Base-by-base conservation (phyloP, 441 rosid species). In the Adansonia rubrostipa region DNA sequence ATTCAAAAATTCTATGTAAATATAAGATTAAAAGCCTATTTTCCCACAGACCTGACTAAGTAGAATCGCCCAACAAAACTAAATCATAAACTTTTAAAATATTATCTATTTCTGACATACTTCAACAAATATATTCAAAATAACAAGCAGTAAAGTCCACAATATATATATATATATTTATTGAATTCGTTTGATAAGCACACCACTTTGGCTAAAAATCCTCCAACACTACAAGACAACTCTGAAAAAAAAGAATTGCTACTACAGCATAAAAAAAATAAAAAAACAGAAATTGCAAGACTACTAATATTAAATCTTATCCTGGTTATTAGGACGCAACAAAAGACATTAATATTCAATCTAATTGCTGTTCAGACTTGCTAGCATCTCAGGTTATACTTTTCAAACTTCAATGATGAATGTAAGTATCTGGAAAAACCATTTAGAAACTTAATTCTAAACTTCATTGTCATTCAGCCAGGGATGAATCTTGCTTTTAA, bases 91-190 rank as follows among this genome's bases (percentile, higher is more conserved):
- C 24, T 14, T 50, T 48, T 51, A 70, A 50, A 70, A 14, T 24
- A 70, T 50, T 28, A 70, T 70, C 73, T 50, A 24, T 50, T 48
- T 48, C 54, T 48, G 6, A 33, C 61, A 71, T 24, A 71, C 22
- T 51, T 71, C 74, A 50, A 71, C 61, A 15, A 24, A 71, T 28
- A 15, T 54, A 53, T n/a, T 71, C 75, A 71, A 71, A 51, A 71
- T 51, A 7, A 51, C 44, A 70, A 15, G 13, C 74, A 51, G 0
- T 28, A 28, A 10, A 51, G 14, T 15, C 22, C 14, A 50, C 8
- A 11, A 47, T 20, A 28, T 9, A 20, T 58, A 58, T 20, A 60
- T 33, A 51, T 11, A 44, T 20, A n/a, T 15, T 51, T 22, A 70
- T 28, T 24, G 19, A 70, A 71, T 51, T 8, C 7, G 51, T 22